Evolutionary conservation across 306 rosid genomes (phyloP), one percentile per base, ranked within the genome.

Genomic region (Dicorynia guianensis): DNA sequence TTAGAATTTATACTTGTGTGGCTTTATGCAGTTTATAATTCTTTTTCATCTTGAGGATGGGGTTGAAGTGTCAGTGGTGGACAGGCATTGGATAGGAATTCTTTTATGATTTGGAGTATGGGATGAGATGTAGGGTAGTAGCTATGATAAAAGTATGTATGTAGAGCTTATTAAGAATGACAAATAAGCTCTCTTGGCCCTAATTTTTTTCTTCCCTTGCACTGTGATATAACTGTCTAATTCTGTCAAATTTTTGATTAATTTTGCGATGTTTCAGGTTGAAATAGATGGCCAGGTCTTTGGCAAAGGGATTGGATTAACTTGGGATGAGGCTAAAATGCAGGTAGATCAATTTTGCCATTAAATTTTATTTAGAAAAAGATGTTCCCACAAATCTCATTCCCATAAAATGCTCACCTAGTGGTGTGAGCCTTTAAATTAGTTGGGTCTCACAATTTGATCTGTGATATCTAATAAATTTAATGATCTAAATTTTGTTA

Each of bases 261-360:
- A 12, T 10, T 61, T 67, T 79, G 47, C 17, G 34, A 14, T 73
- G 75, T 61, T 80, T 44, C 62, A 93, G 98, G 98, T 91, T 4
- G 98, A 93, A 85, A 80, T 93, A 83, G 98, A 89, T 40, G 98
- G 98, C 40, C 93, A 85, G 73, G 80, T 93, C 48, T 68, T 86
- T 58, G 98, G 97, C 64, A 91, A 83, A 76, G 98, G 98, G 75
- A 84, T 76, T 10, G 98, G 98, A 65, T 78, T 90, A 66, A 90
- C 97, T 39, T 90, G 95, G 96, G 98, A 93, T 78, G 98, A 90
- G 76, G 97, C 98, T 66, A 93, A 78, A 74, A 79, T 83, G 91
- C 95, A 89, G 95, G 98, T 89, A 64, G 75, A 18, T 36, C 53
- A 52, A 17, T 39, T 65, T 69, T 25, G 30, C 2, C 30, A 25